These are phyloP conservation scores for Arthrinium puccinioides DNA, from an alignment of 2,329 filamentous ascomycete species.

Conservation along the genomic window DNA sequence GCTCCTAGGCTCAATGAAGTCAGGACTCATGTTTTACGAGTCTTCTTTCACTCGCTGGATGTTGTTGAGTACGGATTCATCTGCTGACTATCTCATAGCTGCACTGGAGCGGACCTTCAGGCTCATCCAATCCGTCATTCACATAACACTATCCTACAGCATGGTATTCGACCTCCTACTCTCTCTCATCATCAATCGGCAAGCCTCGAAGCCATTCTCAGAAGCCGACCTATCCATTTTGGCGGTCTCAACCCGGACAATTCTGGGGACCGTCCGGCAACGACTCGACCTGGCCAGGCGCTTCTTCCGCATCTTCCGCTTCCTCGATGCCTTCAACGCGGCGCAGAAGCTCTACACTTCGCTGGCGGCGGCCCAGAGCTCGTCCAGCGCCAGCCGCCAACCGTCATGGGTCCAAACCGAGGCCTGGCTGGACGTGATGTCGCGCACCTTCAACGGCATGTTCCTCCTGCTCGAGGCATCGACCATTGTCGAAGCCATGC, in stretches of 20 bases:
- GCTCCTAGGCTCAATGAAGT: too few relatives aligned
- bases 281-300: slow-evolving; percentile 46
- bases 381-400: slow-evolving; percentile 2
- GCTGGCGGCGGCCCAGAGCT: slow-evolving; percentile 9
- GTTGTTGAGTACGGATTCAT: too few relatives aligned
- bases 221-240: neutral
- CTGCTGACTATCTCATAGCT: slow-evolving; percentile 27
- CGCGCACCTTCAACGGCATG: slow-evolving; percentile 54
- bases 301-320: slow-evolving; percentile 63
- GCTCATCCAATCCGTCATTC: slow-evolving; percentile 43
- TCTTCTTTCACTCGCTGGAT: neutral
- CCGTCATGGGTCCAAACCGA: slow-evolving; percentile 19
- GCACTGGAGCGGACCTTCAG: slow-evolving; percentile 56
- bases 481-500: slow-evolving; percentile 49
- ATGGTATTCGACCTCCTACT: slow-evolving; percentile 28
- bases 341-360: slow-evolving; percentile 36
- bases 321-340: slow-evolving; percentile 50
- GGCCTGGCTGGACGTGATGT: slow-evolving; percentile 45
- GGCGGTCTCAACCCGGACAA: slow-evolving; percentile 21
- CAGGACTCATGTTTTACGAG: neutral
- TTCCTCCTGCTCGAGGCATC: slow-evolving; percentile 61
- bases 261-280: slow-evolving; percentile 26
- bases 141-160: slow-evolving; percentile 40
- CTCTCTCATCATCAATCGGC: slow-evolving; percentile 10
- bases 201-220: slow-evolving; percentile 9